Conservation (phyloP, 495 filamentous ascomycete genomes). For the Trichoderma gamsii region DNA sequence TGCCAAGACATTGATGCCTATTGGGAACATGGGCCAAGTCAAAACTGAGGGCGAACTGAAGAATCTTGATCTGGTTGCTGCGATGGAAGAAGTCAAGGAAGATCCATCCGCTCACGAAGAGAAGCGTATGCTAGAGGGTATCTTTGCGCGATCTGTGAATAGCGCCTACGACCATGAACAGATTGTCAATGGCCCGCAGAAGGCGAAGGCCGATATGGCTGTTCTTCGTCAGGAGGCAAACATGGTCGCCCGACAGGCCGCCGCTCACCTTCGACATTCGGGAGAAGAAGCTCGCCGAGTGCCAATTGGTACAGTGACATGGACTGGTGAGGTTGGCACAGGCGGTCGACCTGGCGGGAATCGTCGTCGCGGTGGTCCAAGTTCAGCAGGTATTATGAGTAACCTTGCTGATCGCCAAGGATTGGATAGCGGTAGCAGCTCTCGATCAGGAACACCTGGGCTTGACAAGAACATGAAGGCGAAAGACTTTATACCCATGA, state of each 20-base stretch:
- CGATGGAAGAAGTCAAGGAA: slow-evolving; percentile 30
- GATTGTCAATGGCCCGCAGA: slow-evolving; percentile 53
- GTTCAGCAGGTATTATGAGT: slow-evolving; percentile 53
- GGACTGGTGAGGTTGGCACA: slow-evolving; percentile 79
- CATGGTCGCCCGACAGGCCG: slow-evolving; percentile 70
- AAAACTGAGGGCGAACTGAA: slow-evolving; percentile 20
- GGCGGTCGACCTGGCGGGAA: slow-evolving; percentile 51
- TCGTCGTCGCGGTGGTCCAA: slow-evolving; percentile 35
- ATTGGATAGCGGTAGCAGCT: slow-evolving; percentile 30
- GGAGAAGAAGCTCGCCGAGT: slow-evolving; percentile 62
- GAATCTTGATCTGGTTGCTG: slow-evolving; percentile 10
- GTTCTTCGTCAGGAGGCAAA: slow-evolving; percentile 78
- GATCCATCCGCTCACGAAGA: slow-evolving; percentile 39
- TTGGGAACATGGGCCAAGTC: slow-evolving; percentile 24
- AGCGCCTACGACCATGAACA: slow-evolving; percentile 83
- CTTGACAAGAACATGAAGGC: slow-evolving; percentile 27
- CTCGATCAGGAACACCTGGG: slow-evolving; percentile 28
- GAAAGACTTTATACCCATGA: slow-evolving; percentile 63
- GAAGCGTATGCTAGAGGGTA: slow-evolving; percentile 72
- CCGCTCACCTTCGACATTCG: slow-evolving; percentile 63
- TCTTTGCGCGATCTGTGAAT: slow-evolving; percentile 80
- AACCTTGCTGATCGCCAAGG: slow-evolving; percentile 54
- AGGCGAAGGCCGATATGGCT: slow-evolving; percentile 55
- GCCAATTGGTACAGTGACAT: slow-evolving; percentile 81
- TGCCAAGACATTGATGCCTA: slow-evolving; percentile 35